These are phyloP conservation scores for Metschnikowia rubicola DNA, from an alignment of 805 yeast genomes.

Conservation along the genomic window DNA sequence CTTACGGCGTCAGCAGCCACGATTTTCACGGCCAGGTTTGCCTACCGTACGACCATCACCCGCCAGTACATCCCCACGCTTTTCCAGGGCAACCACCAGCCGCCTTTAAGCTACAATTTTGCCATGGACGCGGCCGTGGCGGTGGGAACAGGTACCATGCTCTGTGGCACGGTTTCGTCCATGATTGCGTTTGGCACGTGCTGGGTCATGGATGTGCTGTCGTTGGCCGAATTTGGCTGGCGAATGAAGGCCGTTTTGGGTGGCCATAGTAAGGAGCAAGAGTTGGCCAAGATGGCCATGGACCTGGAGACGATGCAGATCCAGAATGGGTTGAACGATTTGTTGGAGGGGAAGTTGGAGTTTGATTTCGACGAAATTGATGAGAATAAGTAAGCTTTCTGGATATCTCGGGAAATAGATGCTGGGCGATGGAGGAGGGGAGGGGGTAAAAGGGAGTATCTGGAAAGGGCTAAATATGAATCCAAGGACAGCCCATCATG, in stretches of 20 bases:
- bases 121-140: slow-evolving; percentile 84
- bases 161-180: slow-evolving; percentile 68
- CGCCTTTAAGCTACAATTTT: slow-evolving; percentile 72
- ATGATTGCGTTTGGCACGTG: slow-evolving; percentile 72
- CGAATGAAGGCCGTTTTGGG: slow-evolving; percentile 64
- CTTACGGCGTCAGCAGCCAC: slow-evolving; percentile 71
- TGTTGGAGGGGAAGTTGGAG: slow-evolving; percentile 43
- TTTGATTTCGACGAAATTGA: slow-evolving; percentile 4
- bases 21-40: slow-evolving; percentile 66
- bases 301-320: slow-evolving; percentile 60
- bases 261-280: slow-evolving; percentile 58
- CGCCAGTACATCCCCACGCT: slow-evolving; percentile 72
- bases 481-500: no score
- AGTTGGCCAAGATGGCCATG: slow-evolving; percentile 41
- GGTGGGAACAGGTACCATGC: slow-evolving; percentile 71
- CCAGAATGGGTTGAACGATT: slow-evolving; percentile 51
- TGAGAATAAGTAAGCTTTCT: not conserved
- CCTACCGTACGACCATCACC: slow-evolving; percentile 68
- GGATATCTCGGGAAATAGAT: not conserved
- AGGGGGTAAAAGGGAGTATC: not conserved
- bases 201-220: slow-evolving; percentile 76
- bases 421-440: not conserved
- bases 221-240: slow-evolving; percentile 65
- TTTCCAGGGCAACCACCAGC: slow-evolving; percentile 82
- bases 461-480: no score